phyloP scores from a whole-genome alignment of 495 filamentous ascomycete species.

The Penicillium canariense region DNA sequence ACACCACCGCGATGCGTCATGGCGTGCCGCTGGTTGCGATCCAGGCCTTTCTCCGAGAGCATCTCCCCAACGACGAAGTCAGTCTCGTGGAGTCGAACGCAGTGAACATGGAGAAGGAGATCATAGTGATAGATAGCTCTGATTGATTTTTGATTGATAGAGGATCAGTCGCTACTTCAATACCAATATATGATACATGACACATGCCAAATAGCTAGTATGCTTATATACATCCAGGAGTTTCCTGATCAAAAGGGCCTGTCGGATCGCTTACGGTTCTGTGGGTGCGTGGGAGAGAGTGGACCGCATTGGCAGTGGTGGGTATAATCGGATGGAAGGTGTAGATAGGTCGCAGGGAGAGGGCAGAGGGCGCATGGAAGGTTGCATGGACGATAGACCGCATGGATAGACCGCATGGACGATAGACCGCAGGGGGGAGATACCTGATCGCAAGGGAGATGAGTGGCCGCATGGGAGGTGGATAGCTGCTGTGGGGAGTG shows the following conservation, averaged over 20 bases:
- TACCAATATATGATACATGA: not conserved
- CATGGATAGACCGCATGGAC: not conserved
- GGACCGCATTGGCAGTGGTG: not conserved
- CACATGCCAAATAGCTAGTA: not conserved
- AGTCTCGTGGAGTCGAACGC: slow-evolving; percentile 23
- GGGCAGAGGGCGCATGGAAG: too few species aligned
- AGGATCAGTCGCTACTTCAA: not conserved
- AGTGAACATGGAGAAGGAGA: slow-evolving; percentile 6
- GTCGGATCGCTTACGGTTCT: not conserved
- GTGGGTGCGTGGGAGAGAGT: not conserved
- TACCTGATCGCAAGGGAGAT: not conserved
- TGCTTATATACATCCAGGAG: not conserved
- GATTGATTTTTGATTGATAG: not conserved
- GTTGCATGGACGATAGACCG: not conserved
- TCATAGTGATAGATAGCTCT: slow-evolving; percentile 1
- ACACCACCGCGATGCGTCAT: slow-evolving; percentile 44
- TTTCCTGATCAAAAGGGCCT: not conserved
- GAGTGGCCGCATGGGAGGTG: not conserved
- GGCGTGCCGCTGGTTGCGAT: slow-evolving; percentile 40
- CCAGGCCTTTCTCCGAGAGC: slow-evolving; percentile 19
- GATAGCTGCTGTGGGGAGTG: too few species aligned
- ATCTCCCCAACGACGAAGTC: slow-evolving; percentile 44
- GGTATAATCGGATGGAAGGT: not conserved
- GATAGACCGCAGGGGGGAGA: not conserved
- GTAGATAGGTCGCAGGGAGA: not conserved